phyloP scores from a whole-genome alignment of 768 basidiomycete species.

The Leucosporidium scottii region DNA sequence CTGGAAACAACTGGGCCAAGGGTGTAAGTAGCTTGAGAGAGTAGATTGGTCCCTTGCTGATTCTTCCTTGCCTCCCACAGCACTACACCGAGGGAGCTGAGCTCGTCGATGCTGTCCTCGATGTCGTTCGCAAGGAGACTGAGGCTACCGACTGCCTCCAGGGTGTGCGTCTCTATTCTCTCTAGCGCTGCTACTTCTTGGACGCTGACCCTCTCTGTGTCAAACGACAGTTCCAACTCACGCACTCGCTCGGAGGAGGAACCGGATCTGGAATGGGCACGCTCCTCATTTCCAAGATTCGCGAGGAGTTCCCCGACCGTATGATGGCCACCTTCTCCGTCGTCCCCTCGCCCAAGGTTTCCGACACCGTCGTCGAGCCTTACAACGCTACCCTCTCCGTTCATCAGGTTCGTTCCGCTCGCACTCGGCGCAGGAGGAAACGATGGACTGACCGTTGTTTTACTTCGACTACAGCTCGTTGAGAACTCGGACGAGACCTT shows the following conservation, averaged over 20 bases:
- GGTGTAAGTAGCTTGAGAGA: slow-evolving; percentile 60
- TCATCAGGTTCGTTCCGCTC: slow-evolving; percentile 53
- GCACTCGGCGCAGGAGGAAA: too few species aligned
- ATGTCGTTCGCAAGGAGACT: slow-evolving; percentile 98
- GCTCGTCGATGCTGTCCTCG: slow-evolving; percentile 93
- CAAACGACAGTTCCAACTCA: too few species aligned
- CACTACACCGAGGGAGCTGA: slow-evolving; percentile 90
- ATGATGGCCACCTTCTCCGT: slow-evolving; percentile 99
- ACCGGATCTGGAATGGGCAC: slow-evolving; percentile 99
- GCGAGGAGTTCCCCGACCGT: slow-evolving; percentile 96
- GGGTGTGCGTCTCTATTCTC: slow-evolving; percentile 97
- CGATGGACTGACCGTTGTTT: too few species aligned
- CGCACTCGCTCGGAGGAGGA: slow-evolving; percentile 63
- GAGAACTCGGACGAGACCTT: slow-evolving; percentile 99
- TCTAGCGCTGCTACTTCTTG: slow-evolving; percentile 38
- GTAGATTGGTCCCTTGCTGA: slow-evolving; percentile 16
- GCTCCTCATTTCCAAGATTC: slow-evolving; percentile 95
- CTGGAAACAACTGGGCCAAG: slow-evolving; percentile 99
- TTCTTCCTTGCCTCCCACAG: not conserved
- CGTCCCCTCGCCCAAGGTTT: slow-evolving; percentile 64
- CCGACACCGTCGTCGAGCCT: slow-evolving; percentile 98
- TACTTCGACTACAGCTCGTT: slow-evolving; percentile 52
- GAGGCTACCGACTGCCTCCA: slow-evolving; percentile 96
- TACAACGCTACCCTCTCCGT: slow-evolving; percentile 99
- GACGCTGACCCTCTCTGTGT: not conserved